Base-by-base conservation (phyloP, 495 filamentous ascomycete genomes). In the Tuber brumale region DNA sequence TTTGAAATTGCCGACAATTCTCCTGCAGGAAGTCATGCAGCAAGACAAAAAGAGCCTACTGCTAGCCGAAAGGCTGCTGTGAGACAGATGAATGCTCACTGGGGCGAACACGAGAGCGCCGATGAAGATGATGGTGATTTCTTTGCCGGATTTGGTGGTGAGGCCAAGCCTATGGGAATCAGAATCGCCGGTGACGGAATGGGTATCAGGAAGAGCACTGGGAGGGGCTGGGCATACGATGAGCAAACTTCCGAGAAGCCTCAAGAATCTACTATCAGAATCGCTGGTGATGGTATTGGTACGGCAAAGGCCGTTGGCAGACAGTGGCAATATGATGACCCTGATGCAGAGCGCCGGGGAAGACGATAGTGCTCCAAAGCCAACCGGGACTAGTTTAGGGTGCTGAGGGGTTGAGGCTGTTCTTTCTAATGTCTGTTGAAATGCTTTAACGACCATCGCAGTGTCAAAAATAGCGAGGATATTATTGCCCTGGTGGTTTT, bases 271-370 rank as follows among this genome's bases (percentile, higher is more conserved):
- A 87, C 89, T 48, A 90, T 91, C 76, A 84, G 85, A 74, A 90
- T 88, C 51, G 88, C 84, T 1, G 91, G 92, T 45, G 89, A 94
- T 78, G 92, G 92, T 41, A 93, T 93, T 90, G 92, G 92, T 44
- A 91, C 91, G 70, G 88, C 87, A 76, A 92, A 89, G 82, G 90
- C 88, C 23, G 80, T 86, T 23, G 85, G 85, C n/a, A 84, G 89
- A 75, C 83, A 84, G 77, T 93, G 91, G 91, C 84, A 87, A 10
- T 88, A 88, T 78, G 88, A 90, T 41, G 89, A 88, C 72, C 88
- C 89, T 37, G 85, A 86, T 72, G 79, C 74, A 16, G 78, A 27
- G 71, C 71, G 45, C 16, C 35, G 71, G n/a, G 21, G 27, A 10
- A 72, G 39, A 27, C n/a, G 42, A 31, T 72, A 72, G 45, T 19